A percentile compares a stretch with the other conserved stretches of the same genome.
Conservation (phyloP, 768 basidiomycete genomes). For the Calocera cornea region DNA sequence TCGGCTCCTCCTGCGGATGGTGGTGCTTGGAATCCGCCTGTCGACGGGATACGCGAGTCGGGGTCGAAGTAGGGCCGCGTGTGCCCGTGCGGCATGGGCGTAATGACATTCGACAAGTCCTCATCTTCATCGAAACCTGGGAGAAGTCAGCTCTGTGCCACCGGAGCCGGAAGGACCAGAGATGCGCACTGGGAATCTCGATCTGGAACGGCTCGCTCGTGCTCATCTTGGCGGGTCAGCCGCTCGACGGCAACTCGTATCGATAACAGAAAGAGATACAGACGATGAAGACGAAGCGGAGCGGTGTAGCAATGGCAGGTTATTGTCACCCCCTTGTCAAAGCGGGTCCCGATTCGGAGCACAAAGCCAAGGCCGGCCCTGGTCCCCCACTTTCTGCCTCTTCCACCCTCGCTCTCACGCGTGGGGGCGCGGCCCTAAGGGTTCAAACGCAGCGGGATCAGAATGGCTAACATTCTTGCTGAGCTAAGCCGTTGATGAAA, state of each 20-base stretch:
- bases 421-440: too few species aligned
- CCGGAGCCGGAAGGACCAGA: background rate
- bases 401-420: too few species aligned
- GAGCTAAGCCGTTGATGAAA: background rate
- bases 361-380: too few species aligned
- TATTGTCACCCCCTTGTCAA: too few species aligned
- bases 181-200: background rate
- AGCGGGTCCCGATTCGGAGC: too few species aligned
- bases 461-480: background rate
- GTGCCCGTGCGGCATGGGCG: conserved; percentile 3
- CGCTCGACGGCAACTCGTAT: background rate
- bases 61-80: background rate
- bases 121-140: conserved; percentile 1
- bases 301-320: too few species aligned
- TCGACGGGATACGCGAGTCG: background rate
- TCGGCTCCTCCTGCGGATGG: background rate
- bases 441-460: too few species aligned
- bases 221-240: background rate
- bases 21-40: background rate
- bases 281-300: too few species aligned
- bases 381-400: too few species aligned
- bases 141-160: background rate
- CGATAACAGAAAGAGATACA: background rate
- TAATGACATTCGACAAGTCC: background rate
- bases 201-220: background rate